These are phyloP conservation scores for Malassezia sympodialis DNA, from an alignment of 1,284 basidiomycete genomes.

Conservation along the genomic window DNA sequence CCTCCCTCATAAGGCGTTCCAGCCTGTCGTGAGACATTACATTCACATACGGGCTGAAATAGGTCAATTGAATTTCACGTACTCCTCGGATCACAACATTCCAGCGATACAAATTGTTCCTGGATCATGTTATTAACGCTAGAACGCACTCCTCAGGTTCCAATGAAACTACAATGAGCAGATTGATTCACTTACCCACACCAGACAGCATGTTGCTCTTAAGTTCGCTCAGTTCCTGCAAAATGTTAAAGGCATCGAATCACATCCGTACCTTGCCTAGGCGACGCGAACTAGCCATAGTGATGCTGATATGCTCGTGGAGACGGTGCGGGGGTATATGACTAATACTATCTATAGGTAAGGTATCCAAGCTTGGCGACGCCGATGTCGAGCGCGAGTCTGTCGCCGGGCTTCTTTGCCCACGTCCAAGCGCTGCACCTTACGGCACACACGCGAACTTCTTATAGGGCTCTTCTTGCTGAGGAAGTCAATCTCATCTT, in stretches of 20 bases:
- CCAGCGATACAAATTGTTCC: slow-evolving; percentile 12
- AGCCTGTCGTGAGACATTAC: background rate
- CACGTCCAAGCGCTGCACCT: slow-evolving; percentile 10
- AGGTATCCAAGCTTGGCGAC: background rate
- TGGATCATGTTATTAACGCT: background rate
- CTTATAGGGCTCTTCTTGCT: too few species aligned
- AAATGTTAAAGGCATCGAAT: background rate
- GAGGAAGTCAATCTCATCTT: slow-evolving; percentile 12
- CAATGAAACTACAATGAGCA: background rate
- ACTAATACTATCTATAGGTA: slow-evolving; percentile 2
- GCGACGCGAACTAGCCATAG: slow-evolving; percentile 12
- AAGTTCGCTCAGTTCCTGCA: slow-evolving; percentile 13
- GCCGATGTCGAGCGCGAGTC: background rate
- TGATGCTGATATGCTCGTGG: background rate
- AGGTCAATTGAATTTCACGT: background rate
- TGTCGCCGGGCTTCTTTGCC: background rate
- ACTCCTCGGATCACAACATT: slow-evolving; percentile 5
- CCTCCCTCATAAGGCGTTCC: slow-evolving; percentile 15
- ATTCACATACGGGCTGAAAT: slow-evolving; percentile 1
- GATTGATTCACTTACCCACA: slow-evolving; percentile 1
- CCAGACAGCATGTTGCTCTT: background rate
- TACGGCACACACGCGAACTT: slow-evolving; percentile 2
- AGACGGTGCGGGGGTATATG: background rate
- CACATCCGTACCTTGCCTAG: slow-evolving; percentile 5
- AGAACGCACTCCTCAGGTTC: slow-evolving; percentile 8